phyloP scores from a whole-genome alignment of 768 basidiomycete species.

The Boletus vermiculosoides region DNA sequence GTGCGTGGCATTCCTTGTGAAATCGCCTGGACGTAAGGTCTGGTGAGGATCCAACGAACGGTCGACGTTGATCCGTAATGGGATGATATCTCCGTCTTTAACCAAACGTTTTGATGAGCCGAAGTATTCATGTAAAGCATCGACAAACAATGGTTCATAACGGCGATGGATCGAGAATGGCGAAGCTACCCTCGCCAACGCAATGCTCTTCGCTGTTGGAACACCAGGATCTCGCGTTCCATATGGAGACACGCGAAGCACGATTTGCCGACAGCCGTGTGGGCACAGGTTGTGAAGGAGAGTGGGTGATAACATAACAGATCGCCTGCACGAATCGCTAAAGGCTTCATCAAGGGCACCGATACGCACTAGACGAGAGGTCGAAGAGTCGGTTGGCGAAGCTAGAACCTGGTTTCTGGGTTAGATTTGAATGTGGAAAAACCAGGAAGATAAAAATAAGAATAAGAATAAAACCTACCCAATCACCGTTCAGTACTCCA shows the following conservation, averaged over 20 bases:
- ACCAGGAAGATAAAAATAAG: background rate
- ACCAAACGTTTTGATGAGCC: slow-evolving; percentile 51
- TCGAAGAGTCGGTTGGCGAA: slow-evolving; percentile 34
- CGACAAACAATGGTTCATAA: slow-evolving; percentile 62
- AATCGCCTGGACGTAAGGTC: slow-evolving; percentile 5
- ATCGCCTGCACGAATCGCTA: slow-evolving; percentile 37
- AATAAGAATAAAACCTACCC: slow-evolving; percentile 48
- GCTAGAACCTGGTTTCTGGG: slow-evolving; percentile 48
- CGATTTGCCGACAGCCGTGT: slow-evolving; percentile 30
- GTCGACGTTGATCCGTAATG: slow-evolving; percentile 60
- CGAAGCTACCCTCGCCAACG: slow-evolving; percentile 79
- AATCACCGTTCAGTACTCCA: slow-evolving; percentile 72
- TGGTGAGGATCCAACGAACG: slow-evolving; percentile 23
- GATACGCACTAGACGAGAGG: slow-evolving; percentile 56
- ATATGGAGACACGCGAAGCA: slow-evolving; percentile 56
- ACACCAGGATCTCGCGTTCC: slow-evolving; percentile 56
- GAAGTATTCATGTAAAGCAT: slow-evolving; percentile 65
- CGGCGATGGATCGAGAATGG: slow-evolving; percentile 62
- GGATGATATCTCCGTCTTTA: slow-evolving; percentile 73
- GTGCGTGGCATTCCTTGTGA: background rate
- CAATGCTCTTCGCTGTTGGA: slow-evolving; percentile 67
- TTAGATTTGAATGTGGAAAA: background rate
- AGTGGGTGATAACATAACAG: slow-evolving; percentile 39
- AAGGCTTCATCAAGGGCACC: slow-evolving; percentile 49
- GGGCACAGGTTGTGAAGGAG: slow-evolving; percentile 54